Base-by-base conservation (phyloP, 2,329 filamentous ascomycete genomes). In the Fusarium sp. region DNA sequence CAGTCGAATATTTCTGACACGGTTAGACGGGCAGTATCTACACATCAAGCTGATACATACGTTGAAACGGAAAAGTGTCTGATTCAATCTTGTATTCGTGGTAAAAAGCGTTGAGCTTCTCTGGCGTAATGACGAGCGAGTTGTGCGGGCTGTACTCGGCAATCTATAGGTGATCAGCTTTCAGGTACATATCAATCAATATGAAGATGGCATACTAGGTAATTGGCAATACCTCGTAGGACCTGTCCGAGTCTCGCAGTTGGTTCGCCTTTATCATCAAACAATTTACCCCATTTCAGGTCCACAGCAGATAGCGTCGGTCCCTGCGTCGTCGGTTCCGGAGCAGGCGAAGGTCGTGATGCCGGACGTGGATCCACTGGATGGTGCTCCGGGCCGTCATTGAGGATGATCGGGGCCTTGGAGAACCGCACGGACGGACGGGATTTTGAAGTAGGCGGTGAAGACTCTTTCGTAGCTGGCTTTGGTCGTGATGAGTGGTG, bases 71-170 rank as follows among this genome's bases (percentile, higher is more conserved):
- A 76, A 93, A 91, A 4, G 84, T 82, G 73, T 97, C 94, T 15
- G 85, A 80, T 0, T 87, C 80, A 3, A 94, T 77, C 51, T 84
- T 85, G 60, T 91, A 91, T 55, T 88, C 86, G 17, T 87, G 83
- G 75, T 97, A 97, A 70, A 94, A 93, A 47, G 85, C 84, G 15
- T 88, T 84, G 82, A 97, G 87, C 80, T 96, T 96, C 7, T 88
- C 81, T 0, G 94, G 93, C 0, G 91, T 88, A 36, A 97, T 85
- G 42, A 96, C 92, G 17, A 95, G 53, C 3, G 76, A 77, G 51
- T 75, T 71, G 34, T 55, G 62, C 6, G 77, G 76, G n/a, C 69
- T 70, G 52, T 75, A 79, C 31, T 78, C 76, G 5, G 71, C 53
- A 57, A 79, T 77, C 79, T 81, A 28, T 1, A 4, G 1, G 34